Percentiles rank a stretch among this genome's conserved stretches.
Evolutionary conservation across 768 basidiomycete genomes (phyloP).

Genomic region (Naganishia onofrii): DNA sequence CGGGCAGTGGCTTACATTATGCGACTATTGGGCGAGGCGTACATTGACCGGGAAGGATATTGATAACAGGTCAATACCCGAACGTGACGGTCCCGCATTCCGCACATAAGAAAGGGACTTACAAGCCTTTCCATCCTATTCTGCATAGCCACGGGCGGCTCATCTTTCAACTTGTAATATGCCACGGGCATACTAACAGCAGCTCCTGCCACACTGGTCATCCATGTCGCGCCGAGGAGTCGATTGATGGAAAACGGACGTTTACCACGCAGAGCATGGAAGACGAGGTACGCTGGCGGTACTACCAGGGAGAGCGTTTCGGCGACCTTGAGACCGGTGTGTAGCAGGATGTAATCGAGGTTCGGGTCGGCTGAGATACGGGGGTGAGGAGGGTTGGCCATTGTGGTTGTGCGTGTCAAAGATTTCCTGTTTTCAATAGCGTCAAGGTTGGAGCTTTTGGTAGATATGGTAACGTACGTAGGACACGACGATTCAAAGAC

Average conservation of each 20-base stretch:
- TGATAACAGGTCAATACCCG: not conserved
- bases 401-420: not conserved
- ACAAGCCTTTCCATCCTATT: constrained; percentile 41
- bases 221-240: constrained; percentile 34
- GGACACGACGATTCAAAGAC: not conserved
- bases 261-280: constrained; percentile 19
- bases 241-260: constrained; percentile 40
- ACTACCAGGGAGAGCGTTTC: constrained; percentile 41
- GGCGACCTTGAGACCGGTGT: constrained; percentile 44
- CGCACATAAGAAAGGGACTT: constrained; percentile 6
- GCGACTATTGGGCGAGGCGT: constrained; percentile 16
- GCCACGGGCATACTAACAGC: constrained; percentile 37
- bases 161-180: constrained; percentile 34
- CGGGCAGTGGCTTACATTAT: constrained; percentile 24
- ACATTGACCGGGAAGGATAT: not conserved
- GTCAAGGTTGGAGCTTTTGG: not conserved
- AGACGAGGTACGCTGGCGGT: constrained; percentile 42
- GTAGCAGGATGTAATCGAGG: constrained; percentile 41
- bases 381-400: constrained; percentile 29
- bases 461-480: no score
- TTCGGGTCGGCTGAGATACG: constrained; percentile 16
- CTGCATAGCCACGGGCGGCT: constrained; percentile 38
- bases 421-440: not conserved
- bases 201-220: constrained; percentile 34
- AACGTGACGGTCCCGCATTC: not conserved